Percentiles rank a stretch among this genome's conserved stretches.
phyloP scores from a whole-genome alignment of 768 basidiomycete species.

The Mrakia gelida region DNA sequence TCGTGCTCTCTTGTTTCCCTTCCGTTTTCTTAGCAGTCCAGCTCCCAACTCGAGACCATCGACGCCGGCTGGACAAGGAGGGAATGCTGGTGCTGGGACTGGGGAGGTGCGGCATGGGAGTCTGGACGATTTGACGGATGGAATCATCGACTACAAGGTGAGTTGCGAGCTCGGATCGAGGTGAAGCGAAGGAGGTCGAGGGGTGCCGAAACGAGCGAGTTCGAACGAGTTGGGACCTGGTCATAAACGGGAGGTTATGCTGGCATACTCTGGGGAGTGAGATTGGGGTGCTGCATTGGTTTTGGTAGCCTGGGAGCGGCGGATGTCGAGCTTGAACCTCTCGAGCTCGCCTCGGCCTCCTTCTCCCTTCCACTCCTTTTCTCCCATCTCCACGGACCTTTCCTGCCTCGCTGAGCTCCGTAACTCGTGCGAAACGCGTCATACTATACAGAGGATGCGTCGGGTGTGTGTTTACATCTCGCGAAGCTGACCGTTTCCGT shows the following conservation, averaged over 20 bases:
- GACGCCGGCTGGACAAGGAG: background rate
- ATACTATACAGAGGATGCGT: background rate
- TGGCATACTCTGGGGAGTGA: too few relatives aligned
- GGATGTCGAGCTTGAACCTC: background rate
- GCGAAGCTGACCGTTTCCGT: background rate
- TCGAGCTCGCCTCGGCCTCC: background rate
- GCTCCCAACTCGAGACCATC: background rate
- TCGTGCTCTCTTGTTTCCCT: background rate
- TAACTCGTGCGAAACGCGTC: background rate
- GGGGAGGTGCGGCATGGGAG: background rate
- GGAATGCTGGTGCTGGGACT: background rate
- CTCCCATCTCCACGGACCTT: background rate
- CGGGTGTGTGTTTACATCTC: too few relatives aligned
- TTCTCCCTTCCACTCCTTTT: too few relatives aligned
- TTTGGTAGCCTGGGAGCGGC: too few relatives aligned
- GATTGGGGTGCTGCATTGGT: too few relatives aligned
- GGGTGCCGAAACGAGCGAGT: too few relatives aligned
- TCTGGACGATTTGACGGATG: slow-evolving; percentile 11
- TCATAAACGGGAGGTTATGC: too few relatives aligned
- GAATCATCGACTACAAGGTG: slow-evolving; percentile 21
- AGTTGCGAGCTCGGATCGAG: background rate
- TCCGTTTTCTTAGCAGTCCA: background rate
- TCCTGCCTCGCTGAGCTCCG: too few relatives aligned
- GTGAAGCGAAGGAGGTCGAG: background rate
- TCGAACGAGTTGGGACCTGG: too few relatives aligned